Conservation (phyloP, 139 green algal species). For the Picochlorum sp. region DNA sequence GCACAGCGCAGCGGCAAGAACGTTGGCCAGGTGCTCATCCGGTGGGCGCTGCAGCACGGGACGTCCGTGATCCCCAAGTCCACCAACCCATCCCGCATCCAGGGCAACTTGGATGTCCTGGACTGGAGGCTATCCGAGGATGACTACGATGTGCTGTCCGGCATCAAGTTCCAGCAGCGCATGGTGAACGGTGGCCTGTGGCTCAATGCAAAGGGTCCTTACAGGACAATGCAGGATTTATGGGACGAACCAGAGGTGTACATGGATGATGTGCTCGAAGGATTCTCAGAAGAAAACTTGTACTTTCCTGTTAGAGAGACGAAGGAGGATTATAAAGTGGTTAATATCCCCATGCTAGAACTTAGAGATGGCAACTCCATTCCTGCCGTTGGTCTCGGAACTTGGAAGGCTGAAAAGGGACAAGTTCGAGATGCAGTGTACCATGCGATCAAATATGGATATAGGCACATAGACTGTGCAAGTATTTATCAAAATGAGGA, state of each 20-base stretch:
- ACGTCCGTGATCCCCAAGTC: constrained; percentile 85
- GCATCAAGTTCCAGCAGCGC: constrained; percentile 45
- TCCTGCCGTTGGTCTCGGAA: constrained; percentile 29
- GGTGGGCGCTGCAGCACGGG: constrained; percentile 80
- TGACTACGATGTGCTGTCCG: constrained; percentile 42
- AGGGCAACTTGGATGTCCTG: constrained; percentile 69
- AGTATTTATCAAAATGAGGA: constrained; percentile 36
- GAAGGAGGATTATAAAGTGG: too few species aligned
- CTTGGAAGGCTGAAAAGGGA: constrained; percentile 34
- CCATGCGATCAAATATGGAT: constrained; percentile 23
- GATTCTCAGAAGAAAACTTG: too few species aligned
- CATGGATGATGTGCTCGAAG: too few species aligned
- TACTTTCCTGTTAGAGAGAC: too few species aligned
- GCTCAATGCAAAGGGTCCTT: constrained; percentile 53
- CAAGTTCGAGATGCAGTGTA: constrained; percentile 26
- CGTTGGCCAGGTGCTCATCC: constrained; percentile 72
- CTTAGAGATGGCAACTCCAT: constrained; percentile 17
- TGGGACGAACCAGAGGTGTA: constrained; percentile 59
- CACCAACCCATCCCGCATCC: constrained; percentile 57
- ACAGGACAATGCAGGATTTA: constrained; percentile 62
- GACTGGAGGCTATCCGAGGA: constrained; percentile 44
- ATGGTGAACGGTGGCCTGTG: constrained; percentile 62
- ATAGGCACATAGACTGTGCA: constrained; percentile 43
- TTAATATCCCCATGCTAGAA: neutral
- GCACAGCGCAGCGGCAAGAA: constrained; percentile 42